Percentiles rank a stretch among this genome's conserved stretches.
Evolutionary conservation across 164 flowering plant species (phyloP).

Genomic region (Litsea cubeba): DNA sequence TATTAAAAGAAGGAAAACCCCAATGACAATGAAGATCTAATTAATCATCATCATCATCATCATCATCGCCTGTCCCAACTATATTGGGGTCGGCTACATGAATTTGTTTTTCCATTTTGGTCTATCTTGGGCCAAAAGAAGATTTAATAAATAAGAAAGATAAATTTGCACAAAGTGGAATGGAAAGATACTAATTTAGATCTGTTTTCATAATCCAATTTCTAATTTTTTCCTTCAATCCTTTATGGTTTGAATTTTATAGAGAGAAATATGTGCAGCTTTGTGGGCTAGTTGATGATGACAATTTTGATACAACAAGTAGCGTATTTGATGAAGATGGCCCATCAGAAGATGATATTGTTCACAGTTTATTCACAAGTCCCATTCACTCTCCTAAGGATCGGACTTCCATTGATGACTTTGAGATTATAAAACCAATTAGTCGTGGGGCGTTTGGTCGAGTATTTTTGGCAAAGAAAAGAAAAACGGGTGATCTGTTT

Average conservation of each 20-base stretch:
- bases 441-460: slow-evolving; percentile 99
- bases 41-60: too few relatives aligned
- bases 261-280: slow-evolving; percentile 90
- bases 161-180: too few relatives aligned
- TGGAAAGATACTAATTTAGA: background rate
- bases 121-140: too few relatives aligned
- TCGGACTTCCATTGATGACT: slow-evolving; percentile 87
- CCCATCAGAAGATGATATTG: slow-evolving; percentile 55
- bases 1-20: too few relatives aligned
- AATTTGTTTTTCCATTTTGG: too few relatives aligned
- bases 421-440: slow-evolving; percentile 94
- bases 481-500: slow-evolving; percentile 94
- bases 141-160: too few relatives aligned
- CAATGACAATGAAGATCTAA: too few relatives aligned
- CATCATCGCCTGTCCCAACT: too few relatives aligned
- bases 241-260: slow-evolving; percentile 10
- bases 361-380: slow-evolving; percentile 71
- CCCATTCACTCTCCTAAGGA: slow-evolving; percentile 72
- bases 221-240: background rate
- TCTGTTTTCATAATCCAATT: background rate
- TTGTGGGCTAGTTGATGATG: slow-evolving; percentile 86
- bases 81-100: too few relatives aligned
- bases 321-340: slow-evolving; percentile 67
- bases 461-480: slow-evolving; percentile 92
- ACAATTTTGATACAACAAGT: slow-evolving; percentile 52